Conservation (phyloP, 257 asterid genomes). For the Scutellaria baicalensis region DNA sequence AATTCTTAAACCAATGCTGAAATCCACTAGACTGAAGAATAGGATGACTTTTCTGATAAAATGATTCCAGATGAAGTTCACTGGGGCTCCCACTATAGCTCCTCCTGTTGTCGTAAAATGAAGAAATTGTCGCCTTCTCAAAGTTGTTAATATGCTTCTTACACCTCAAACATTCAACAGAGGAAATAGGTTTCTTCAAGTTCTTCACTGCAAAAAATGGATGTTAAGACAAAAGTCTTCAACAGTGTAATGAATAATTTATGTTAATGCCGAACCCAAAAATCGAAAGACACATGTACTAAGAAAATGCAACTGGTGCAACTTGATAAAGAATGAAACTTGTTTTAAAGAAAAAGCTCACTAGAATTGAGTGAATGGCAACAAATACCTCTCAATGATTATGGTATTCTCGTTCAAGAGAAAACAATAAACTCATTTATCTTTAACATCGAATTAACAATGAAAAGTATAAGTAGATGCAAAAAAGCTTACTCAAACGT, state of each 20-base stretch:
- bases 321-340: background rate
- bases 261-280: background rate
- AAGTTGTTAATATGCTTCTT: slow-evolving; percentile 14
- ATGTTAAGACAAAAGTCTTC: background rate
- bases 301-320: background rate
- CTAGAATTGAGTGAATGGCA: background rate
- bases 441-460: background rate
- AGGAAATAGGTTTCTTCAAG: slow-evolving; percentile 22
- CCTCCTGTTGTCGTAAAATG: slow-evolving; percentile 16
- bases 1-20: slow-evolving; percentile 81
- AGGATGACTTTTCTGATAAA: slow-evolving; percentile 21
- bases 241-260: background rate
- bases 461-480: background rate
- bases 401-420: background rate
- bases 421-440: background rate
- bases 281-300: background rate
- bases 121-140: slow-evolving; percentile 13
- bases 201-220: slow-evolving; percentile 37
- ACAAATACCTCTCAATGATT: background rate
- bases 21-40: slow-evolving; percentile 30
- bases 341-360: background rate
- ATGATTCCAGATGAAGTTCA: slow-evolving; percentile 7
- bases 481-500: slow-evolving; percentile 21
- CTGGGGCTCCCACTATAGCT: slow-evolving; percentile 15
- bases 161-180: slow-evolving; percentile 16